A percentile compares a stretch with the other conserved stretches of the same genome.
Evolutionary conservation across 352 stramenopile genomes (phyloP).

Genomic region (Pythium dissimile): DNA sequence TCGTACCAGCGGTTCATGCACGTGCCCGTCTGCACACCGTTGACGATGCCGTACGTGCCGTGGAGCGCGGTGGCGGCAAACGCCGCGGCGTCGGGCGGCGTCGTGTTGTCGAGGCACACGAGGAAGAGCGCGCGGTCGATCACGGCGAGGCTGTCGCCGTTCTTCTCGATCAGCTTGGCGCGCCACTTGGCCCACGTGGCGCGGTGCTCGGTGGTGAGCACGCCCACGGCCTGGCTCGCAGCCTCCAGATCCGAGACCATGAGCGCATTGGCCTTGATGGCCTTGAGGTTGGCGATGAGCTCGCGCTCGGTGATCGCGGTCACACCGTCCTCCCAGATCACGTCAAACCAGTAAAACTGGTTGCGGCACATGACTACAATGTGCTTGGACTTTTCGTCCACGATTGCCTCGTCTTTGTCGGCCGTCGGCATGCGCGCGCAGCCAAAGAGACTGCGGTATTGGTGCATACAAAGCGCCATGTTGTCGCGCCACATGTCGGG

Average conservation of each 20-base stretch:
- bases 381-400: constrained; percentile 85
- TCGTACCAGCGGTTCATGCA: constrained; percentile 98
- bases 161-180: constrained; percentile 65
- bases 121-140: constrained; percentile 94
- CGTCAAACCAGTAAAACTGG: constrained; percentile 96
- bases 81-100: constrained; percentile 66
- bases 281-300: constrained; percentile 88
- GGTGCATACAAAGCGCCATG: constrained; percentile 93
- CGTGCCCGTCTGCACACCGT: constrained; percentile 77
- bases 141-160: constrained; percentile 80
- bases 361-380: constrained; percentile 92
- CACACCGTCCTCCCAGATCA: constrained; percentile 81
- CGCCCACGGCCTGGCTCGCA: constrained; percentile 72
- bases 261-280: constrained; percentile 85
- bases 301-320: constrained; percentile 90
- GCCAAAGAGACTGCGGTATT: constrained; percentile 92
- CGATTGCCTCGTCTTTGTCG: constrained; percentile 69
- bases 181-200: constrained; percentile 89
- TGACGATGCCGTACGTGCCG: constrained; percentile 87
- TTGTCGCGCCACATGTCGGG: constrained; percentile 89
- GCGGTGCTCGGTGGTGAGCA: constrained; percentile 91
- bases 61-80: constrained; percentile 89
- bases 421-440: constrained; percentile 80
- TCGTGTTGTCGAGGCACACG: constrained; percentile 92
- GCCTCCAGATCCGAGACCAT: constrained; percentile 54